Percentiles rank a stretch among this genome's conserved stretches.
Evolutionary conservation across 441 rosid genomes (phyloP).

Genomic region (Aleurites moluccanus): DNA sequence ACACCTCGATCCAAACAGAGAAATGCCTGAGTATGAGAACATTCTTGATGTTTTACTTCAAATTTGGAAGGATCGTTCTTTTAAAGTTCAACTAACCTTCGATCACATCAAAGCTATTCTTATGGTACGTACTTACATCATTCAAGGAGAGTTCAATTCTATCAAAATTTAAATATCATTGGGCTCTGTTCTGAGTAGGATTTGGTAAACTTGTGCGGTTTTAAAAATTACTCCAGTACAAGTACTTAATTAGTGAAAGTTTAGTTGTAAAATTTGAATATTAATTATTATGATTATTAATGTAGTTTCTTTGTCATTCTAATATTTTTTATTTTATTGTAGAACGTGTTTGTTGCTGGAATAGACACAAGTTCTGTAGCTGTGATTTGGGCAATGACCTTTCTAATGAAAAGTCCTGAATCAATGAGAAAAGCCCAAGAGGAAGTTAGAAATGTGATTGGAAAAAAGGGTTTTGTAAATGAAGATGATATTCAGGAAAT

Average conservation of each 20-base stretch:
- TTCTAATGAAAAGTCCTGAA: conserved; percentile 28
- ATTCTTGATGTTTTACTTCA: conserved; percentile 30
- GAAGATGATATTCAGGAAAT: conserved; percentile 34
- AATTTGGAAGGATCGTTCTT: conserved; percentile 10
- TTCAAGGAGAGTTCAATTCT: too few relatives aligned
- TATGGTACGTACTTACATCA: conserved; percentile 13
- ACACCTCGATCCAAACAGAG: conserved; percentile 18
- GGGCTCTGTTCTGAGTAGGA: too few relatives aligned
- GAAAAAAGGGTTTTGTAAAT: conserved; percentile 26
- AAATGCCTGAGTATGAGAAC: conserved; percentile 11
- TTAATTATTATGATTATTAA: neutral
- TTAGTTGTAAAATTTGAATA: neutral
- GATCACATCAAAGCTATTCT: conserved; percentile 34
- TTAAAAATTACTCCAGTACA: too few relatives aligned
- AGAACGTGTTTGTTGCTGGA: conserved; percentile 39
- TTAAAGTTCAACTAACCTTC: conserved; percentile 14
- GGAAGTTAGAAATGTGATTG: conserved; percentile 23
- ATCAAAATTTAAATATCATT: too few relatives aligned
- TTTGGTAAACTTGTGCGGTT: too few relatives aligned
- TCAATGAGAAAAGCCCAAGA: conserved; percentile 28
- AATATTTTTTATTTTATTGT: neutral
- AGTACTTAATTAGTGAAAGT: too few relatives aligned
- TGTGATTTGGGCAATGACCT: conserved; percentile 38
- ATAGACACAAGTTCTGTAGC: conserved; percentile 36
- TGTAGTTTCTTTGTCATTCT: neutral